Base-by-base conservation (phyloP, 108 stramenopile genomes). In the Mayamaea pseudoterrestris region DNA sequence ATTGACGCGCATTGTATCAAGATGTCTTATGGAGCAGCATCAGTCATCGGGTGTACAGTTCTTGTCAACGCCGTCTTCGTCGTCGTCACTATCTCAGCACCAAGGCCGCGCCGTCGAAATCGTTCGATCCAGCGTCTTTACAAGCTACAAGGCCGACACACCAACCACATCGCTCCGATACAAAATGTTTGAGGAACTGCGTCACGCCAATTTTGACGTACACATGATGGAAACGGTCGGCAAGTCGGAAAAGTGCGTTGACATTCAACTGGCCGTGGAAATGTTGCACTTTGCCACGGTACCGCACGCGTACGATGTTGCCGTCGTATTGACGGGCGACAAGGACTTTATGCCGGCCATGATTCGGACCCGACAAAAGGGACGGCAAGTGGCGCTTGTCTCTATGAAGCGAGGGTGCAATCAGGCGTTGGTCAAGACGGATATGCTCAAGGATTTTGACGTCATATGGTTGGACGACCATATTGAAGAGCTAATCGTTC, bases 261-360 rank as follows among this genome's bases (percentile, higher is more conserved):
- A 93, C 44, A 93, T 93, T 58, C 81, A 85, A 48, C 45, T 93
- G 26, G 78, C 91, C 1, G 81, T 83, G 7, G 91, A 93, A 49
- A 83, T 89, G 78, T 52, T 93, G 11, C 82, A 93, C 57, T 86
- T 77, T 57, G 82, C 83, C 11, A 85, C 83, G 13, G 78, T 83
- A 20, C 80, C 82, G 7, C 66, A 86, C 69, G 76, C 85, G 2
- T 93, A 73, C 48, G 91, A 93, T 57, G 63, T 86, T 9, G 91
- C 86, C n/a, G 59, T 93, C 32, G 36, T 93, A 20, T 50, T 93
- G 7, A 83, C 67, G 34, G 88, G 88, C 0, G 88, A 90, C 49
- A 72, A 82, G 56, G 91, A 93, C 45, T 93, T 85, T 41, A 61
- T 89, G 35, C 91, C 91, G 0, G 86, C 83, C n/a, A 63, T 93